These are phyloP conservation scores for Gaertneriomyces sp. DNA, from an alignment of 192 early-diverging fungal genomes.

Conservation along the genomic window DNA sequence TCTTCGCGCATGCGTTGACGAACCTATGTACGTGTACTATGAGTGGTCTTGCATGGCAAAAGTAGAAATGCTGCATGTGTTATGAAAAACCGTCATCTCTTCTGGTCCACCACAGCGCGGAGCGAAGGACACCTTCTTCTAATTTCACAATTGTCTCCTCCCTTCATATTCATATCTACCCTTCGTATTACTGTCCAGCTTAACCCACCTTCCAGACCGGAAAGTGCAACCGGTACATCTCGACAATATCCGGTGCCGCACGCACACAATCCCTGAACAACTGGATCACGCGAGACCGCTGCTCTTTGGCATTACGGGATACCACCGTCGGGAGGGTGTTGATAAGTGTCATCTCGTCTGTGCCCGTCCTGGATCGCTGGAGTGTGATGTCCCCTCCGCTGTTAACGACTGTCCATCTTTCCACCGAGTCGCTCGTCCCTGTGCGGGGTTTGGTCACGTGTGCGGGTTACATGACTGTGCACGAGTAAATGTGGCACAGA, in stretches of 20 bases:
- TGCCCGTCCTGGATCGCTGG: no score
- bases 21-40: constrained; percentile 63
- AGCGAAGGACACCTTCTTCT: background rate
- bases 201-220: constrained; percentile 21
- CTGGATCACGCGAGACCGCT: constrained; percentile 24
- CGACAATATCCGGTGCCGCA: constrained; percentile 36
- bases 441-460: no score
- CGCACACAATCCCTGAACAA: constrained; percentile 21
- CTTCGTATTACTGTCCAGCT: background rate
- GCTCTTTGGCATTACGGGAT: constrained; percentile 20
- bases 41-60: constrained; percentile 1
- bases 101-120: no score
- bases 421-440: no score
- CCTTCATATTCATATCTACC: background rate
- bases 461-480: no score
- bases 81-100: no score
- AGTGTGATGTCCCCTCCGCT: no score
- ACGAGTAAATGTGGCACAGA: no score
- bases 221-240: constrained; percentile 33
- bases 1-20: constrained; percentile 83
- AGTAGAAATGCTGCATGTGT: background rate
- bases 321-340: constrained; percentile 18
- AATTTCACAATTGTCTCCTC: background rate
- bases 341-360: background rate
- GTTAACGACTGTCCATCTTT: no score